These are phyloP conservation scores for Paratinospora sagittata DNA, from an alignment of 164 flowering plant species.

Conservation along the genomic window DNA sequence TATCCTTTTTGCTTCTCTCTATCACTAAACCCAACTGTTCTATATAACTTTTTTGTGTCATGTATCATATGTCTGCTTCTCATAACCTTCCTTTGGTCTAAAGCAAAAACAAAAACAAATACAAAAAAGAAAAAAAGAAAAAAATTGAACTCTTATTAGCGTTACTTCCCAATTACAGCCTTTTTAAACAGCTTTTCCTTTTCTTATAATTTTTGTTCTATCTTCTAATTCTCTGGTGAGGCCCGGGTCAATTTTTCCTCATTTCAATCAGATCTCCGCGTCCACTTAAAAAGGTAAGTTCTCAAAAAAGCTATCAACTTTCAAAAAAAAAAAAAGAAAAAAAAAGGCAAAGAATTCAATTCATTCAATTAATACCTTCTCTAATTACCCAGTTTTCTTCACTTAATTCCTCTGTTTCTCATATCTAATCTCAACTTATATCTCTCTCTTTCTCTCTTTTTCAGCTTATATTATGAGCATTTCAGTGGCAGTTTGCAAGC, in stretches of 20 bases:
- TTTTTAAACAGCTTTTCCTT: neutral
- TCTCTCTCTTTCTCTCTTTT: no score
- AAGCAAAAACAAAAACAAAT: neutral
- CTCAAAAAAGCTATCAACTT: neutral
- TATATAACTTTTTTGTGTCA: neutral
- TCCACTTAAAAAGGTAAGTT: neutral
- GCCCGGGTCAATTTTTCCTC: neutral
- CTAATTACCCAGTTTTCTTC: neutral
- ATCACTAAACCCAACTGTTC: neutral
- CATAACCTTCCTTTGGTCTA: no score
- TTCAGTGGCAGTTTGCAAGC: neutral
- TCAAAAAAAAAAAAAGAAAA: neutral
- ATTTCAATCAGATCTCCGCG: slow-evolving; percentile 1
- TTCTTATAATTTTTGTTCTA: no score
- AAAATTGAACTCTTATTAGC: neutral
- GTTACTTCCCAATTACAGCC: no score
- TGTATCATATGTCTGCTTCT: neutral
- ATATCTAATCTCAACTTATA: no score
- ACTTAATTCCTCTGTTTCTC: no score
- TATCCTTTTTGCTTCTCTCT: neutral
- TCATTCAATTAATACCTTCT: neutral
- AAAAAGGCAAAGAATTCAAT: neutral
- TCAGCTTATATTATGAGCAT: neutral
- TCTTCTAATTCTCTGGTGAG: no score
- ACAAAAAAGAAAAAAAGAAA: neutral